Evolutionary conservation across 2,329 filamentous ascomycete species (phyloP).

Genomic region (Fusarium annulatum): DNA sequence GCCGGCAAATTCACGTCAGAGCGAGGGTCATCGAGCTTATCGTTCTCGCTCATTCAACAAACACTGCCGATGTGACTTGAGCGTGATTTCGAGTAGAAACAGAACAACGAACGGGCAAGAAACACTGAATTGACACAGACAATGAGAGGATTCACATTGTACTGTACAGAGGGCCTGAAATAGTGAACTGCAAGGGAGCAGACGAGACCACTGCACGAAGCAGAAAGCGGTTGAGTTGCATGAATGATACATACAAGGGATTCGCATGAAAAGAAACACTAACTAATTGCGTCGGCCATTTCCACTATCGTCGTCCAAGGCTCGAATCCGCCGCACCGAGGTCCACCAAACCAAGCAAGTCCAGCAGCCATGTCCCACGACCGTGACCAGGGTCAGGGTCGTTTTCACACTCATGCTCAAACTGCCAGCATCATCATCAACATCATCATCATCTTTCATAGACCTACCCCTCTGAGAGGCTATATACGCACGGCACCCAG

Average conservation of each 20-base stretch:
- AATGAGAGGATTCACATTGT: background rate
- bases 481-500: background rate
- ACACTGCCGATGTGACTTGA: background rate
- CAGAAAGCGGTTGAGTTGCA: conserved; percentile 30
- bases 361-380: conserved; percentile 14
- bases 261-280: conserved; percentile 27
- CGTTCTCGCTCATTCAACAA: background rate
- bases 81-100: background rate
- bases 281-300: conserved; percentile 38
- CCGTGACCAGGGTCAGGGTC: conserved; percentile 26
- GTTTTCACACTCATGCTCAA: conserved; percentile 11
- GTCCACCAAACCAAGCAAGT: conserved; percentile 22
- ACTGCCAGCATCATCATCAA: conserved; percentile 5
- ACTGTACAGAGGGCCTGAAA: background rate
- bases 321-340: conserved; percentile 33
- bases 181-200: conserved; percentile 10
- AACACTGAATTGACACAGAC: background rate
- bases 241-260: conserved; percentile 37
- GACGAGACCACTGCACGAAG: background rate
- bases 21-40: background rate
- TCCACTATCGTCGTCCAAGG: conserved; percentile 28
- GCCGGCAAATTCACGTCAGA: background rate
- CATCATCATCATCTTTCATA: conserved; percentile 6
- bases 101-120: background rate
- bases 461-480: conserved; percentile 6